Conservation (phyloP, 2,329 filamentous ascomycete genomes). For the Pyrenochaeta sp. region DNA sequence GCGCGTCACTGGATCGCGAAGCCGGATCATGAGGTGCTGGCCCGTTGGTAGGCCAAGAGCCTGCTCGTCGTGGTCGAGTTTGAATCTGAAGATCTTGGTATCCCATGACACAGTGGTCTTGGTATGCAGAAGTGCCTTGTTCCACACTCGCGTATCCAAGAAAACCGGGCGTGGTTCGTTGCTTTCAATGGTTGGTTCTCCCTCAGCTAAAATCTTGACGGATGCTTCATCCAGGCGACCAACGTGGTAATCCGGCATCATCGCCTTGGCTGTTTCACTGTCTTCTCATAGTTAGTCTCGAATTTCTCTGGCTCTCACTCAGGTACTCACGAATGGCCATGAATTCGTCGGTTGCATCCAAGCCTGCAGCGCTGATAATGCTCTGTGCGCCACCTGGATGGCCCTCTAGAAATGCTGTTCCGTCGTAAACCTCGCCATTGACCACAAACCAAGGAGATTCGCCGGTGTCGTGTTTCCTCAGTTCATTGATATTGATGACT, state of each 20-base stretch:
- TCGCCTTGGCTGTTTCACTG: slow-evolving; percentile 87
- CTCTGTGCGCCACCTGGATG: slow-evolving; percentile 89
- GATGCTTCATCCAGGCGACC: slow-evolving; percentile 74
- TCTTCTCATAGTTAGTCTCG: slow-evolving; percentile 62
- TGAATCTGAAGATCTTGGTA: slow-evolving; percentile 81
- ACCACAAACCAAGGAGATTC: slow-evolving; percentile 85
- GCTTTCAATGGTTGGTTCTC: slow-evolving; percentile 51
- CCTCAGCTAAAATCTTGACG: slow-evolving; percentile 60
- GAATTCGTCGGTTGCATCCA: slow-evolving; percentile 88
- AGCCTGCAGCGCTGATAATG: slow-evolving; percentile 81
- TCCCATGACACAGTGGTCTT: slow-evolving; percentile 78
- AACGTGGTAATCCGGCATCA: slow-evolving; percentile 88
- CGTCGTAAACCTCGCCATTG: slow-evolving; percentile 88
- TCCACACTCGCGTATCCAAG: slow-evolving; percentile 75
- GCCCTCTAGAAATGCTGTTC: slow-evolving; percentile 77
- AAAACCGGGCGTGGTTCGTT: slow-evolving; percentile 66
- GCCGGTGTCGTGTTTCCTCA: slow-evolving; percentile 71
- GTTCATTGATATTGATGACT: slow-evolving; percentile 72
- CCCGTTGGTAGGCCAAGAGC: slow-evolving; percentile 79
- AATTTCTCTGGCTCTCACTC: neutral
- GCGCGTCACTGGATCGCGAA: slow-evolving; percentile 73
- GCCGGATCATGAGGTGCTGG: slow-evolving; percentile 85
- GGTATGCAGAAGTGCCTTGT: slow-evolving; percentile 71
- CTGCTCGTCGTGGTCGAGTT: slow-evolving; percentile 75
- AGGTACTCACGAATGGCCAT: slow-evolving; percentile 81